Evolutionary conservation across 768 basidiomycete species (phyloP).

Genomic region (Amanita inopinata): DNA sequence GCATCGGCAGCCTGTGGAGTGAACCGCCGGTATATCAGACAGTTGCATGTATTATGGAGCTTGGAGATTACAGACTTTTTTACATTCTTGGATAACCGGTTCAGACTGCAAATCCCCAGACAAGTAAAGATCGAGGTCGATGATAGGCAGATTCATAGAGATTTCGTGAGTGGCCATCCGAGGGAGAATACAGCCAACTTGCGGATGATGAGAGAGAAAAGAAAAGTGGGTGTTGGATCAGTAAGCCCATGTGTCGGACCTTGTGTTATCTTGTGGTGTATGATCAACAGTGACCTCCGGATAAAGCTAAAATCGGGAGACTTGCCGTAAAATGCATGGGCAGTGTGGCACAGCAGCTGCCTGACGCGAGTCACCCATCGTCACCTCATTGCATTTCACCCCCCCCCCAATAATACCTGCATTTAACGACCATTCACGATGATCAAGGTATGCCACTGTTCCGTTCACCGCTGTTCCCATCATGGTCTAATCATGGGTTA

Average conservation of each 20-base stretch:
- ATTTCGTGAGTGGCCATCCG: conserved; percentile 11
- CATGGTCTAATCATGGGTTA: conserved; percentile 20
- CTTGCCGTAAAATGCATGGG: too few relatives aligned
- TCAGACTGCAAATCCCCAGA: conserved; percentile 33
- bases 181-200: neutral
- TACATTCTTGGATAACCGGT: conserved; percentile 49
- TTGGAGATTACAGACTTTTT: conserved; percentile 33
- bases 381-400: conserved; percentile 3
- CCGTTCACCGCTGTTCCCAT: neutral
- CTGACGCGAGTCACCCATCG: neutral
- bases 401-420: too few relatives aligned
- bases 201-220: neutral
- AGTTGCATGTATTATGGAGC: neutral
- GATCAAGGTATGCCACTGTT: conserved; percentile 31
- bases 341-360: conserved; percentile 1
- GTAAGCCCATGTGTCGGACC: too few relatives aligned
- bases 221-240: too few relatives aligned
- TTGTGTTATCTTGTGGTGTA: too few relatives aligned
- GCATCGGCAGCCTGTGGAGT: conserved; percentile 65
- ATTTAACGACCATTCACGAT: conserved; percentile 22
- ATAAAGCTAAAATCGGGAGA: too few relatives aligned
- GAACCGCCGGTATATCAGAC: neutral
- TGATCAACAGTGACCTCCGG: too few relatives aligned
- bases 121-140: conserved; percentile 71
- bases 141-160: conserved; percentile 53